phyloP scores from a whole-genome alignment of 129 eudicot species.

The Erigeron canadensis region DNA sequence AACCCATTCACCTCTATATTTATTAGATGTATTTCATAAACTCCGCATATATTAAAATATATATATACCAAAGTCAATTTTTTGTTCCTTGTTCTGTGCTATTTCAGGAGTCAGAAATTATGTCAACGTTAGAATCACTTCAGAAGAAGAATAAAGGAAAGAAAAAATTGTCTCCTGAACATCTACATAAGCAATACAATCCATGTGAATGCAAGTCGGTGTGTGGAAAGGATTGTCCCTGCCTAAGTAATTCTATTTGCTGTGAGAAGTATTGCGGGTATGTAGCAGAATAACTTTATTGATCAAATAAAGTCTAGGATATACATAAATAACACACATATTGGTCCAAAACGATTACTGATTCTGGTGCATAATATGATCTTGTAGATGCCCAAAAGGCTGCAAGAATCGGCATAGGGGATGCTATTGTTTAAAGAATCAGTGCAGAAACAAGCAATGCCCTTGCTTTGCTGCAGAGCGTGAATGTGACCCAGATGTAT shows the following conservation, averaged over 20 bases:
- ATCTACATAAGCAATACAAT: conserved; percentile 54
- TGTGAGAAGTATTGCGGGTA: conserved; percentile 95
- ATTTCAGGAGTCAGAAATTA: conserved; percentile 51
- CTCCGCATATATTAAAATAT: too few relatives aligned
- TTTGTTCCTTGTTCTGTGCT: not conserved
- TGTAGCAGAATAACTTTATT: conserved; percentile 13
- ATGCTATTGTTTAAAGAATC: conserved; percentile 90
- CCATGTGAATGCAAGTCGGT: conserved; percentile 66
- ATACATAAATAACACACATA: not conserved
- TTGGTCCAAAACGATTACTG: too few relatives aligned
- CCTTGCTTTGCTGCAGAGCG: conserved; percentile 88
- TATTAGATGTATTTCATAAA: too few relatives aligned
- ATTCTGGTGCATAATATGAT: not conserved
- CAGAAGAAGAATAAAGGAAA: conserved; percentile 57
- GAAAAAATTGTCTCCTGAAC: conserved; percentile 69
- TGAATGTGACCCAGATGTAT: conserved; percentile 97
- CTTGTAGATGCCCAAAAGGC: conserved; percentile 72
- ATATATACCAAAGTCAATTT: not conserved
- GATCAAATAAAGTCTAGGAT: not conserved
- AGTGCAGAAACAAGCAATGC: conserved; percentile 76
- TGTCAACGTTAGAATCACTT: conserved; percentile 23
- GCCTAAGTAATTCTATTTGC: conserved; percentile 54
- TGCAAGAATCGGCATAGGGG: conserved; percentile 79
- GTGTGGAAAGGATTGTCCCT: conserved; percentile 83
- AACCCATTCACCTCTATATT: too few relatives aligned